Evolutionary conservation across 257 asterid genomes (phyloP).

Genomic region (Forsythia viridissima): DNA sequence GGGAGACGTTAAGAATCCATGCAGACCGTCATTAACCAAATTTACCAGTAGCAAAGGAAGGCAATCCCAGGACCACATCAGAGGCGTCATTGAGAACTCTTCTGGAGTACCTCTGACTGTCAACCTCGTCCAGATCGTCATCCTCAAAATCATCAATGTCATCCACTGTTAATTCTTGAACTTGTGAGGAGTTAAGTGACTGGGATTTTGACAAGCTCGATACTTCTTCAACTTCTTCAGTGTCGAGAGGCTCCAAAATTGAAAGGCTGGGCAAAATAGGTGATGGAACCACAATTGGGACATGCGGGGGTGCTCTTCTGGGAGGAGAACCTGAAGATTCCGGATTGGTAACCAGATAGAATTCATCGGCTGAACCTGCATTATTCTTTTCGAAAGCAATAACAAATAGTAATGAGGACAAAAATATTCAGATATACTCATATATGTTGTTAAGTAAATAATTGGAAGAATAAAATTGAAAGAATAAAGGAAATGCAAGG

Average conservation of each 20-base stretch:
- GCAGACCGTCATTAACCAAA: constrained; percentile 16
- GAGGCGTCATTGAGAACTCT: constrained; percentile 93
- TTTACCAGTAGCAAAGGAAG: constrained; percentile 84
- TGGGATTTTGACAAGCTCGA: constrained; percentile 56
- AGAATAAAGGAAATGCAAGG: background rate
- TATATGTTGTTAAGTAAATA: background rate
- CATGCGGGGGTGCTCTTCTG: constrained; percentile 74
- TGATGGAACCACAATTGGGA: constrained; percentile 47
- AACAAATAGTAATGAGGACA: constrained; percentile 25
- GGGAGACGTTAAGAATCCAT: constrained; percentile 8
- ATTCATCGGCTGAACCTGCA: constrained; percentile 82
- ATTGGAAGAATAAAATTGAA: constrained; percentile 17
- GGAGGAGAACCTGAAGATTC: constrained; percentile 93
- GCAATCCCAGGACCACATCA: constrained; percentile 77
- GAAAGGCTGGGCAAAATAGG: constrained; percentile 63
- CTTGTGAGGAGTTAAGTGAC: constrained; percentile 61
- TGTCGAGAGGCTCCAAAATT: constrained; percentile 57
- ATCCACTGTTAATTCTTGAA: constrained; percentile 78
- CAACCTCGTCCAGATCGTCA: constrained; percentile 64
- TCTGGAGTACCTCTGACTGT: constrained; percentile 81
- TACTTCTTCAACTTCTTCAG: constrained; percentile 63
- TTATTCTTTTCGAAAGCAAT: constrained; percentile 53
- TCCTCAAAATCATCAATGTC: constrained; percentile 92
- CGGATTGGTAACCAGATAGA: constrained; percentile 82
- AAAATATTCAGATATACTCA: constrained; percentile 5